Evolutionary conservation across 2,329 filamentous ascomycete species (phyloP).

Genomic region (Penicillium fuscoglaucum): DNA sequence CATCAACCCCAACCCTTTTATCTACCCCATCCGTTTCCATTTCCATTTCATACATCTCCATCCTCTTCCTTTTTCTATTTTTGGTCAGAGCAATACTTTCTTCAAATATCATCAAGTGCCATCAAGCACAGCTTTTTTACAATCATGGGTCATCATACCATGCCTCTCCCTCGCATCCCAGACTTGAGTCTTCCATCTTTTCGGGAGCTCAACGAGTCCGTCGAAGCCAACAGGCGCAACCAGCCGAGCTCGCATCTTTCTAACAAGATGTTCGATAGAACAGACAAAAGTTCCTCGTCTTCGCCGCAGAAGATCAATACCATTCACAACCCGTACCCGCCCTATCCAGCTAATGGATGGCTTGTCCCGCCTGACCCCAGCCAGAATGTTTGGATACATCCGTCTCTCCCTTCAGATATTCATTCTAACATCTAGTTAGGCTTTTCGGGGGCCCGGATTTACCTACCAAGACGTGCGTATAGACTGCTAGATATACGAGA

Average conservation of each 20-base stretch:
- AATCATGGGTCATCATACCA: neutral
- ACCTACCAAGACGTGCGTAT: neutral
- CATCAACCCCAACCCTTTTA: slow-evolving; percentile 10
- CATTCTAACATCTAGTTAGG: neutral
- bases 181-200: slow-evolving; percentile 6
- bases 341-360: slow-evolving; percentile 3
- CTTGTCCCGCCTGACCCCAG: slow-evolving; percentile 4
- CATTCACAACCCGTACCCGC: neutral
- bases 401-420: neutral
- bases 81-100: neutral
- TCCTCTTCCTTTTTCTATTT: neutral
- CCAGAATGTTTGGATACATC: slow-evolving; percentile 9
- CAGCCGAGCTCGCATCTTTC: neutral
- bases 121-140: neutral
- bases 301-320: neutral
- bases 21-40: neutral
- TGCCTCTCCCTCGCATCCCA: slow-evolving; percentile 8
- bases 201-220: slow-evolving; percentile 4
- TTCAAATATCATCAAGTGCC: neutral
- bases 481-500: neutral
- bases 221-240: neutral
- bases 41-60: neutral
- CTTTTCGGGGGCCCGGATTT: neutral
- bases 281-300: neutral
- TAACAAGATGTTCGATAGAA: neutral